Percentiles rank a stretch among this genome's conserved stretches.
Conservation (phyloP, 2,329 filamentous ascomycete genomes). For the Endoconidiophora polonica region DNA sequence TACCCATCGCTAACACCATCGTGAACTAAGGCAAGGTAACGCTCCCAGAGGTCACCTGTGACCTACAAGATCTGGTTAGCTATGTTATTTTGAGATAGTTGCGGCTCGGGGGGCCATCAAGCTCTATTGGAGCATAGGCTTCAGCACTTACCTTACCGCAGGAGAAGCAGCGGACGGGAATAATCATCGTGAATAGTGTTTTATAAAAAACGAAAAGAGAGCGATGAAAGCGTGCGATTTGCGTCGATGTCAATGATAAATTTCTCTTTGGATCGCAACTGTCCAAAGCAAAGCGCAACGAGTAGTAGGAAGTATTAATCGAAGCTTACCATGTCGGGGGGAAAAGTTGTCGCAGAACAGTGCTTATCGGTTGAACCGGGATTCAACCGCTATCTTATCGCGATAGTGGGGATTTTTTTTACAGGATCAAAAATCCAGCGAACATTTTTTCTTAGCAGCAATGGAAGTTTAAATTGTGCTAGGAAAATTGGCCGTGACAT, state of each 20-base stretch:
- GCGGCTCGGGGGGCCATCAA: not conserved
- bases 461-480: not conserved
- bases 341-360: constrained; percentile 10
- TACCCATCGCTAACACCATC: constrained; percentile 61
- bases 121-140: constrained; percentile 7
- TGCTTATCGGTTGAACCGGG: constrained; percentile 6
- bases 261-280: too few relatives aligned
- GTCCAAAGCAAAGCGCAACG: too few relatives aligned
- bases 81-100: not conserved
- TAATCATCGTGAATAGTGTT: constrained; percentile 62
- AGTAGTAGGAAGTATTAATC: too few relatives aligned
- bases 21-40: constrained; percentile 77
- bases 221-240: not conserved
- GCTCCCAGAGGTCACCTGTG: constrained; percentile 92
- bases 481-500: not conserved
- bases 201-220: not conserved
- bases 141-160: constrained; percentile 70
- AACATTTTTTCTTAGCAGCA: constrained; percentile 11
- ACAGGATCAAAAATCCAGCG: constrained; percentile 3
- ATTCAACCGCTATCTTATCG: constrained; percentile 12
- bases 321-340: not conserved
- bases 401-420: constrained; percentile 14
- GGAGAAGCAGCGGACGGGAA: constrained; percentile 95
- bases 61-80: constrained; percentile 44
- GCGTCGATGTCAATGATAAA: not conserved